A percentile compares a stretch with the other conserved stretches of the same genome.
phyloP scores from a whole-genome alignment of 495 filamentous ascomycete genomes.

The Aspergillus conjunctus region DNA sequence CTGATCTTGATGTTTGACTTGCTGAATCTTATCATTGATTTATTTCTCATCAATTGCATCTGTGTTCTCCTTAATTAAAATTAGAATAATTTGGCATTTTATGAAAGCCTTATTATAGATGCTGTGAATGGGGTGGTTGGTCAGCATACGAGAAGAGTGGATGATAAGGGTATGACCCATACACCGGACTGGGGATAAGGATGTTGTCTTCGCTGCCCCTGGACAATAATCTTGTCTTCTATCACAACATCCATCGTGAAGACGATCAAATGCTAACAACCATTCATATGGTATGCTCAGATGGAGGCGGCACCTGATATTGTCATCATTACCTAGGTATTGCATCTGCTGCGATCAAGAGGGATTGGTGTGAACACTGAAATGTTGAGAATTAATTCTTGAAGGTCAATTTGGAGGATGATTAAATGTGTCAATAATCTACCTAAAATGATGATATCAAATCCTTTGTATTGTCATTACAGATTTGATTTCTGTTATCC shows the following conservation, averaged over 20 bases:
- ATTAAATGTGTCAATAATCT: constrained; percentile 2
- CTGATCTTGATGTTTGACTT: no score
- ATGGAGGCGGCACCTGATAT: no score
- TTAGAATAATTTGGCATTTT: no score
- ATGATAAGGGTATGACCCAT: constrained; percentile 9
- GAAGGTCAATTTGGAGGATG: background rate
- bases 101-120: background rate
- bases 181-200: constrained; percentile 4
- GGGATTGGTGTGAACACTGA: background rate
- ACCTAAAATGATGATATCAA: constrained; percentile 12
- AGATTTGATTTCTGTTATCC: constrained; percentile 12
- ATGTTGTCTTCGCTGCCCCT: background rate
- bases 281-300: no score
- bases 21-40: no score
- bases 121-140: background rate
- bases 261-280: no score
- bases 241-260: no score
- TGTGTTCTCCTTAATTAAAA: no score
- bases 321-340: no score
- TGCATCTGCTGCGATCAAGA: no score
- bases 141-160: background rate
- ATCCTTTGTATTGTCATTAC: constrained; percentile 4
- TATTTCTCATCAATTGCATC: no score
- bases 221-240: no score
- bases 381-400: background rate